Percentiles rank a stretch among this genome's conserved stretches.
Evolutionary conservation across 371 early-diverging fungal species (phyloP).

Genomic region (Nosema muscidifuracis): DNA sequence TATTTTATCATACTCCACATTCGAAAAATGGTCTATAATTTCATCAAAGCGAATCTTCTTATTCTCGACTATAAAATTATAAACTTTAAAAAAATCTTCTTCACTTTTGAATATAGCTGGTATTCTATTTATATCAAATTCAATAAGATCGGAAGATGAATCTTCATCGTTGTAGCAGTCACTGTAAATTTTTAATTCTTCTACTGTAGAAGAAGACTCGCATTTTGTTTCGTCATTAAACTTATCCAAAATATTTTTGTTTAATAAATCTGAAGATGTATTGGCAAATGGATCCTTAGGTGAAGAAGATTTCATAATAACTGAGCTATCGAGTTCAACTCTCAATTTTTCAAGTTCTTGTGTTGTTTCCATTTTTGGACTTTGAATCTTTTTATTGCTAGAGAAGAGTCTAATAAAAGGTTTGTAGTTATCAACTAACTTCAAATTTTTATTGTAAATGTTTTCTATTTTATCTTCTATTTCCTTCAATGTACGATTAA

Average conservation of each 20-base stretch:
- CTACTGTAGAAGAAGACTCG: conserved; percentile 2
- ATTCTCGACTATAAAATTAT: conserved; percentile 30
- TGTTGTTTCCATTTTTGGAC: neutral
- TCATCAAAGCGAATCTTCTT: conserved; percentile 26
- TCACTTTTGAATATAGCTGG: conserved; percentile 49
- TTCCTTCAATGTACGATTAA: conserved; percentile 50
- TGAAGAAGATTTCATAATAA: conserved; percentile 22
- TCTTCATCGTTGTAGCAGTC: conserved; percentile 23
- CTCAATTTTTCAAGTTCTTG: neutral
- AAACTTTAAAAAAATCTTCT: conserved; percentile 29
- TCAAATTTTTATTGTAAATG: conserved; percentile 14
- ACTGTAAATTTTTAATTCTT: neutral
- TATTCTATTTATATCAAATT: conserved; percentile 37
- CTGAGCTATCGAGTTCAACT: conserved; percentile 5
- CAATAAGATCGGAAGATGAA: conserved; percentile 1
- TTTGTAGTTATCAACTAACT: conserved; percentile 20
- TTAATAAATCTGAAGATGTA: neutral
- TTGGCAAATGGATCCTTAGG: conserved; percentile 53
- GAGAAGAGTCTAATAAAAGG: conserved; percentile 46
- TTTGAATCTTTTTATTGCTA: neutral
- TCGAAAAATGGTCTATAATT: conserved; percentile 21
- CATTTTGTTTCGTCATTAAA: neutral
- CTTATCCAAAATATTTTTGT: neutral
- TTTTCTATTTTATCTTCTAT: conserved; percentile 36
- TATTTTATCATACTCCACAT: conserved; percentile 36